A percentile compares a stretch with the other conserved stretches of the same genome.
Evolutionary conservation across 2,329 filamentous ascomycete species (phyloP).

Genomic region (Colletotrichum navitas): DNA sequence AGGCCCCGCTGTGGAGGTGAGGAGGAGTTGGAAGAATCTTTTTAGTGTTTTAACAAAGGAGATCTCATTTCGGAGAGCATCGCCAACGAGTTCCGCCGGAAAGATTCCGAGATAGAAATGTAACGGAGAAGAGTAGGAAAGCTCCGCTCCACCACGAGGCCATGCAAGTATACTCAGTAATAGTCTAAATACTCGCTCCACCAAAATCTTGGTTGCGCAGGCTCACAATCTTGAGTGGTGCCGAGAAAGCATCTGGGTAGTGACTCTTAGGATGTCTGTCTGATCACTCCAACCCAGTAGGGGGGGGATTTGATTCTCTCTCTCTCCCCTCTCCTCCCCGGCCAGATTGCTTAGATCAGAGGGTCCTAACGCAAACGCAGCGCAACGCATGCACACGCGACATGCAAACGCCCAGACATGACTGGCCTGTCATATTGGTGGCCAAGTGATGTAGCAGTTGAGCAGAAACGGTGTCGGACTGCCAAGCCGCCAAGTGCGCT

Average conservation of each 20-base stretch:
- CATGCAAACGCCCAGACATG: conserved; percentile 19
- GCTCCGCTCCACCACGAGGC: conserved; percentile 21
- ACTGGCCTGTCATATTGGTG: conserved; percentile 13
- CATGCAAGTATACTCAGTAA: neutral
- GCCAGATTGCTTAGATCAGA: conserved; percentile 23
- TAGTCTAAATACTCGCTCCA: conserved; percentile 16
- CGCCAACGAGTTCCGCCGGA: conserved; percentile 27
- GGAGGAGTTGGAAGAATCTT: conserved; percentile 2
- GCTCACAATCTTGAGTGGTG: conserved; percentile 38
- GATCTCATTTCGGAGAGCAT: conserved; percentile 38
- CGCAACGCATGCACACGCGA: conserved; percentile 14
- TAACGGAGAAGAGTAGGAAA: conserved; percentile 30
- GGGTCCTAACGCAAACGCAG: conserved; percentile 18
- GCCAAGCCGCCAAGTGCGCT: conserved; percentile 37
- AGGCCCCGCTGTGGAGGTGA: conserved; percentile 2
- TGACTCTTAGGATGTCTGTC: neutral
- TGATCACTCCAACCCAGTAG: neutral
- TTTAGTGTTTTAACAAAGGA: neutral
- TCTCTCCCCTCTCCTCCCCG: too few species aligned
- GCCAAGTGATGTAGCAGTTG: conserved; percentile 4
- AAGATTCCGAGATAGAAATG: conserved; percentile 34
- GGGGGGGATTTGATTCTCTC: neutral
- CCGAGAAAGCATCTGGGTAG: conserved; percentile 19
- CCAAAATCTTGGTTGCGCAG: conserved; percentile 25
- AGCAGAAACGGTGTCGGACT: conserved; percentile 34